These are phyloP conservation scores for Cunninghamia lanceolata DNA, from an alignment of 75 land plant species.

Conservation along the genomic window DNA sequence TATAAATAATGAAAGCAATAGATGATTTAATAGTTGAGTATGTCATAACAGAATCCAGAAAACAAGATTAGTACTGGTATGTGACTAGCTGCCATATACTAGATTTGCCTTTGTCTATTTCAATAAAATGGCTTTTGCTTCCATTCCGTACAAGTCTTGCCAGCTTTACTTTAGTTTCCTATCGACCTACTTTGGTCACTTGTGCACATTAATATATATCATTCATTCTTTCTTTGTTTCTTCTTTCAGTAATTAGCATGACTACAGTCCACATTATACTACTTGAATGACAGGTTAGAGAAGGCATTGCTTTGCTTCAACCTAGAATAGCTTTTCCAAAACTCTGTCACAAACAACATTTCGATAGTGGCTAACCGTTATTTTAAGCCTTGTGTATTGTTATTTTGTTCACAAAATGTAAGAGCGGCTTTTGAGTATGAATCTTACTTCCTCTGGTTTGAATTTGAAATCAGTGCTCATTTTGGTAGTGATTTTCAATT, in stretches of 20 bases:
- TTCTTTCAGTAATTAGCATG: neutral
- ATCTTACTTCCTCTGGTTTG: too few relatives aligned
- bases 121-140: neutral
- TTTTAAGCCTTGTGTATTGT: too few relatives aligned
- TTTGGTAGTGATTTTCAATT: too few relatives aligned
- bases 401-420: too few relatives aligned
- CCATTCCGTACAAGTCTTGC: neutral
- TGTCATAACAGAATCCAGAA: neutral
- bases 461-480: too few relatives aligned
- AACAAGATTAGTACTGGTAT: neutral
- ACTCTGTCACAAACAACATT: neutral
- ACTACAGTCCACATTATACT: neutral
- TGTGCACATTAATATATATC: neutral
- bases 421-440: too few relatives aligned
- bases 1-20: neutral
- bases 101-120: neutral
- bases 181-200: neutral
- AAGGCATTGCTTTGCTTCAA: neutral
- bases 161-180: neutral
- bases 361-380: too few relatives aligned
- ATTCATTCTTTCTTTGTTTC: neutral
- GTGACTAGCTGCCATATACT: neutral
- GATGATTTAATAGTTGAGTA: neutral
- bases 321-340: neutral
- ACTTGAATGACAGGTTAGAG: neutral